phyloP scores from a whole-genome alignment of 1,284 basidiomycete genomes.

The Ceratobasidium papillatum region DNA sequence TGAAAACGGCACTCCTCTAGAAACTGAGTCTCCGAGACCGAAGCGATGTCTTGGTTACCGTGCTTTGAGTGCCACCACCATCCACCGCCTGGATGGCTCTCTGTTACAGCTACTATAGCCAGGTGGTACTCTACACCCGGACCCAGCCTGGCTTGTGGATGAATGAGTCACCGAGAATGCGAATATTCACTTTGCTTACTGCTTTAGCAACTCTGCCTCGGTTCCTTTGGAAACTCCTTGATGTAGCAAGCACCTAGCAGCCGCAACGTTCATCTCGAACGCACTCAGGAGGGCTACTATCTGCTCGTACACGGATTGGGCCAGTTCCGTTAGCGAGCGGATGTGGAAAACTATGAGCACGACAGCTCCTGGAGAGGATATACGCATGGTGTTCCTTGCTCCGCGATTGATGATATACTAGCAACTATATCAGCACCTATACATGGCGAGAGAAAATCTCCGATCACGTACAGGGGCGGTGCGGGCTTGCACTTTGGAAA shows the following conservation, averaged over 20 bases:
- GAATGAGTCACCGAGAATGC: not conserved
- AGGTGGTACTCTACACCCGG: conserved; percentile 1
- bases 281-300: not conserved
- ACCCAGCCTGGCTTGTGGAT: not conserved
- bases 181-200: not conserved
- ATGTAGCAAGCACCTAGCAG: not conserved
- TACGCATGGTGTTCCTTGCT: not conserved
- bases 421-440: not conserved
- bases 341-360: conserved; percentile 10
- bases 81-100: conserved; percentile 8
- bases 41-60: not conserved
- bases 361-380: not conserved
- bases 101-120: conserved; percentile 7
- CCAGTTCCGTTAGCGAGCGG: not conserved
- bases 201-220: not conserved
- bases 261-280: not conserved
- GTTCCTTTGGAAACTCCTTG: not conserved
- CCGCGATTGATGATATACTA: conserved; percentile 24
- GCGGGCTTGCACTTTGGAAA: not conserved
- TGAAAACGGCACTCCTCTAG: not conserved
- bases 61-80: not conserved
- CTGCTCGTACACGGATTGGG: not conserved
- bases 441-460: no score
- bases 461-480: not conserved
- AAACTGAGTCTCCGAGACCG: not conserved